phyloP scores from a whole-genome alignment of 2,329 filamentous ascomycete species.

The Penicillium sp. region DNA sequence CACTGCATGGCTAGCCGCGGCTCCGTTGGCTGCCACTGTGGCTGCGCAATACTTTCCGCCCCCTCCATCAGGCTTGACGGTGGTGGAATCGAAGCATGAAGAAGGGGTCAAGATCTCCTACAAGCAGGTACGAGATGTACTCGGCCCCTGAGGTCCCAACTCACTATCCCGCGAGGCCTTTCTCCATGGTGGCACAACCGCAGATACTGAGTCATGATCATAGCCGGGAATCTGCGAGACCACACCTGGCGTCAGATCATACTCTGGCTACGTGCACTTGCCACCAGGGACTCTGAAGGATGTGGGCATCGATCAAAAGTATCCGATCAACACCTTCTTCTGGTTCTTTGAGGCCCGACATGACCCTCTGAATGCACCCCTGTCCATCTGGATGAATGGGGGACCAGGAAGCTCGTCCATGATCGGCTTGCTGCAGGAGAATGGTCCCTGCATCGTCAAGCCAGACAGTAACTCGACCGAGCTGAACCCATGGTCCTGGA shows the following conservation, averaged over 20 bases:
- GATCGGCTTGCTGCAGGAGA: conserved; percentile 50
- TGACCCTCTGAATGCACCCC: conserved; percentile 48
- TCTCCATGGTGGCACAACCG: not conserved
- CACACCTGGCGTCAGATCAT: conserved; percentile 50
- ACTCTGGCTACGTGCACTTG: conserved; percentile 56
- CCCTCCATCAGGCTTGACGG: conserved; percentile 36
- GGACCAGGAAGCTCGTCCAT: conserved; percentile 56
- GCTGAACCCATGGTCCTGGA: conserved; percentile 58
- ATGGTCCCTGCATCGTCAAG: conserved; percentile 50
- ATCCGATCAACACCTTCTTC: conserved; percentile 59
- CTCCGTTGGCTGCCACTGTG: conserved; percentile 16
- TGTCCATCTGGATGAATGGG: conserved; percentile 58
- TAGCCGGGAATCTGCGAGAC: conserved; percentile 52
- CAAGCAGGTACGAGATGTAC: conserved; percentile 35
- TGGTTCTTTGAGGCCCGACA: conserved; percentile 58
- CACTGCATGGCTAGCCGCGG: conserved; percentile 7
- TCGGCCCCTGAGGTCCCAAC: no score
- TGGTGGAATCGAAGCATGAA: conserved; percentile 39
- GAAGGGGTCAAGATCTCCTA: conserved; percentile 42
- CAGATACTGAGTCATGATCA: conserved; percentile 1
- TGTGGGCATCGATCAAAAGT: conserved; percentile 43
- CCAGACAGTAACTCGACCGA: conserved; percentile 47
- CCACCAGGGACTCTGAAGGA: conserved; percentile 42
- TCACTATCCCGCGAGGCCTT: not conserved
- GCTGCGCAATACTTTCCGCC: conserved; percentile 38